A percentile compares a stretch with the other conserved stretches of the same genome.
Conservation (phyloP, 2,329 filamentous ascomycete species). For the Cryphonectria radicalis region DNA sequence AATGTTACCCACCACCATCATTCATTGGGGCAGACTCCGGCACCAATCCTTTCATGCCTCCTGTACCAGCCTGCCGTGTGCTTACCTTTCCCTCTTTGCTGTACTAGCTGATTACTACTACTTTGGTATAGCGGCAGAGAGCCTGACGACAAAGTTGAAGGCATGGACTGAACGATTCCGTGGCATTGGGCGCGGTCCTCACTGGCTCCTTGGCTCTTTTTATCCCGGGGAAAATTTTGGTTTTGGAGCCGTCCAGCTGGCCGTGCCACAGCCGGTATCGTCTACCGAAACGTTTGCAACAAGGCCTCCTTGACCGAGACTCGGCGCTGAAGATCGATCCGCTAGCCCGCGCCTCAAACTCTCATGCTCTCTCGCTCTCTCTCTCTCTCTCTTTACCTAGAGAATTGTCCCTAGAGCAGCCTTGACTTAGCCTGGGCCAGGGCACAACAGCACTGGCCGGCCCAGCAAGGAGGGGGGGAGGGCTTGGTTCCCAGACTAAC, state of each 20-base stretch:
- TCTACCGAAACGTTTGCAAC: conserved; percentile 14
- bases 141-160: neutral
- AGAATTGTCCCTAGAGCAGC: neutral
- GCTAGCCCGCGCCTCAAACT: neutral
- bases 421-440: conserved; percentile 4
- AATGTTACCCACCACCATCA: conserved; percentile 7
- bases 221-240: neutral
- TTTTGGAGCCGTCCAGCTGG: neutral
- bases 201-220: neutral
- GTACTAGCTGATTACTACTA: neutral
- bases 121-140: neutral
- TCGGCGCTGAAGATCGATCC: conserved; percentile 7
- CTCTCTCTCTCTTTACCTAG: neutral
- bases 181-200: neutral
- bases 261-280: conserved; percentile 4
- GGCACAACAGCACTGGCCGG: neutral
- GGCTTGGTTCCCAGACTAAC: conserved; percentile 10
- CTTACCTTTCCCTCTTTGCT: neutral
- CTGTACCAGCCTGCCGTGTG: conserved; percentile 6
- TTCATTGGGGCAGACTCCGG: neutral
- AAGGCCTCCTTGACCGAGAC: conserved; percentile 8
- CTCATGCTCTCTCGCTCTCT: neutral
- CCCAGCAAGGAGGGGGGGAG: neutral
- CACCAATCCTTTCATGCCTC: neutral
- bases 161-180: neutral